Conservation (phyloP, 208 protist species). For the Zelonia costaricensis region DNA sequence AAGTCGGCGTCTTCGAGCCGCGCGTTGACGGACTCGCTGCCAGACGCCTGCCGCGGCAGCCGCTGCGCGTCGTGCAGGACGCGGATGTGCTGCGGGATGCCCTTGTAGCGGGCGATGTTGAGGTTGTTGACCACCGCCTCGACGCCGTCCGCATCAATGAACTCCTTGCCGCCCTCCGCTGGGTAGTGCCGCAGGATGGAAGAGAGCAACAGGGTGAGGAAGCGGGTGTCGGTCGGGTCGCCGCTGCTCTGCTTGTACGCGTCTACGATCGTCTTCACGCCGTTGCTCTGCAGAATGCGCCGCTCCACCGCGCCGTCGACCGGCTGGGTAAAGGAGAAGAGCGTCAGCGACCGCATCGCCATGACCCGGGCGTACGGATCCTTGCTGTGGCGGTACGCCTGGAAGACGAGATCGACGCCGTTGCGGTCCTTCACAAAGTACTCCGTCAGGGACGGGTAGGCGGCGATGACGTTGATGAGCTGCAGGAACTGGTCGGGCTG, state of each 20-base stretch:
- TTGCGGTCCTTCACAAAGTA: slow-evolving; percentile 76
- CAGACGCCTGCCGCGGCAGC: slow-evolving; percentile 51
- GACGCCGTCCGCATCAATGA: slow-evolving; percentile 73
- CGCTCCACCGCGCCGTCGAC: slow-evolving; percentile 81
- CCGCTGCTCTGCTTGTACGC: slow-evolving; percentile 82
- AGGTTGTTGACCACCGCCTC: slow-evolving; percentile 79
- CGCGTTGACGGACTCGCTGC: slow-evolving; percentile 33
- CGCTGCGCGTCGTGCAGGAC: slow-evolving; percentile 75
- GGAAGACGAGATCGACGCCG: slow-evolving; percentile 76
- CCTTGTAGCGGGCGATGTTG: slow-evolving; percentile 88
- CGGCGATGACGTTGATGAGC: slow-evolving; percentile 76
- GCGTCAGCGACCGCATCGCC: slow-evolving; percentile 70
- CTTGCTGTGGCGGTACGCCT: slow-evolving; percentile 64
- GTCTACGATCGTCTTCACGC: slow-evolving; percentile 70
- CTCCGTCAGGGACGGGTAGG: slow-evolving; percentile 67
- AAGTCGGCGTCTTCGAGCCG: slow-evolving; percentile 81
- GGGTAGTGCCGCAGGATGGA: slow-evolving; percentile 89
- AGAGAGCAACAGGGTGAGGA: slow-evolving; percentile 79
- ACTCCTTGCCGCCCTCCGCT: slow-evolving; percentile 74
- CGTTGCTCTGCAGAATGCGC: slow-evolving; percentile 70
- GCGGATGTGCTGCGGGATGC: slow-evolving; percentile 87
- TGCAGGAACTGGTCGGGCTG: slow-evolving; percentile 84
- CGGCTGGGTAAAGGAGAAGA: slow-evolving; percentile 84
- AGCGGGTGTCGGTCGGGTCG: slow-evolving; percentile 88
- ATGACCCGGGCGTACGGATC: slow-evolving; percentile 79